A percentile compares a stretch with the other conserved stretches of the same genome.
Evolutionary conservation across 2,329 filamentous ascomycete species (phyloP).

Genomic region (Arachnomyces sp.): DNA sequence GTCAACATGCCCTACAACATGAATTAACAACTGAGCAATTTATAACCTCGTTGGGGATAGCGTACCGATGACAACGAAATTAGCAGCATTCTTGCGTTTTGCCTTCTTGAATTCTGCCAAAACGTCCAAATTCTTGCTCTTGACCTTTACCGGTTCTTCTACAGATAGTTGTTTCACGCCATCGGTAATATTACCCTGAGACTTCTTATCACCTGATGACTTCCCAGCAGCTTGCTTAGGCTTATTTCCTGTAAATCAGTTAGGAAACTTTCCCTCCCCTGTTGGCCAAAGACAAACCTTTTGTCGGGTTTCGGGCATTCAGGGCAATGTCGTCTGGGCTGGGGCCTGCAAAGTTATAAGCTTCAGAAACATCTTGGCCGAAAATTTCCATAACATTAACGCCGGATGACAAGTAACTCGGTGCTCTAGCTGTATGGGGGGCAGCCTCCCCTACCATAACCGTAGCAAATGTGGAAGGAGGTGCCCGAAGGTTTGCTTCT

Average conservation of each 20-base stretch:
- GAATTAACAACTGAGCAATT: conserved; percentile 16
- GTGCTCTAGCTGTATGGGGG: conserved; percentile 25
- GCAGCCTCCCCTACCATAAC: conserved; percentile 31
- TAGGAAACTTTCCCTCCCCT: conserved; percentile 22
- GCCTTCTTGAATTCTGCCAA: conserved; percentile 69
- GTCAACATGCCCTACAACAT: conserved; percentile 72
- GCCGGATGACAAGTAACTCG: conserved; percentile 23
- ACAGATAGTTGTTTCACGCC: conserved; percentile 43
- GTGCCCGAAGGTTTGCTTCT: conserved; percentile 31
- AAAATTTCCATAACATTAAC: conserved; percentile 32
- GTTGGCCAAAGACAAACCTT: conserved; percentile 58
- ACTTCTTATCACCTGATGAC: conserved; percentile 36
- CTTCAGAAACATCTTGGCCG: conserved; percentile 35
- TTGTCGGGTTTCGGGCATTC: conserved; percentile 65
- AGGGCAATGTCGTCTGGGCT: conserved; percentile 89
- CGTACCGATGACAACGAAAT: conserved; percentile 87
- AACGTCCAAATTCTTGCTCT: conserved; percentile 77
- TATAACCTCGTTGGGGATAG: conserved; percentile 5
- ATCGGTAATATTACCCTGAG: conserved; percentile 38
- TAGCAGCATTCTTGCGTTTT: conserved; percentile 70
- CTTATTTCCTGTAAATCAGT: conserved; percentile 34
- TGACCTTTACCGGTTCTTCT: conserved; percentile 46
- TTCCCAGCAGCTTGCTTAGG: conserved; percentile 26
- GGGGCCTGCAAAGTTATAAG: conserved; percentile 65
- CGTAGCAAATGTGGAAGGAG: conserved; percentile 45